phyloP scores from a whole-genome alignment of 2,329 filamentous ascomycete genomes.

The Penicillium sp. region DNA sequence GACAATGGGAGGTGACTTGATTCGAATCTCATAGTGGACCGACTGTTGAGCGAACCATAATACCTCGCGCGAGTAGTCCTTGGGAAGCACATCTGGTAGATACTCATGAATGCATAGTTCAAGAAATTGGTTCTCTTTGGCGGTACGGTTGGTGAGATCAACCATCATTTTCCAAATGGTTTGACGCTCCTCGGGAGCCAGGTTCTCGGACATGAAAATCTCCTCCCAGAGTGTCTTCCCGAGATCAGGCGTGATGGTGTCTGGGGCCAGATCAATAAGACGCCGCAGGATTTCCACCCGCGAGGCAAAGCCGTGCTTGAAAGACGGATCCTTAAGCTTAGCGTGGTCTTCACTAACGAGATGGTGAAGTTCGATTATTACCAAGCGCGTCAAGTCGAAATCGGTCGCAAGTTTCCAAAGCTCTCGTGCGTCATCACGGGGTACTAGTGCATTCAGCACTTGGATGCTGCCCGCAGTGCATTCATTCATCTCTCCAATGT shows the following conservation, averaged over 20 bases:
- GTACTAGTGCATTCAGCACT: conserved; percentile 54
- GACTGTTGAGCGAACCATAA: conserved; percentile 46
- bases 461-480: conserved; percentile 73
- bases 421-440: conserved; percentile 49
- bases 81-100: conserved; percentile 41
- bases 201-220: conserved; percentile 65
- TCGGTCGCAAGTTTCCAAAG: conserved; percentile 59
- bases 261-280: conserved; percentile 62
- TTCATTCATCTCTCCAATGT: conserved; percentile 63
- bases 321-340: conserved; percentile 41
- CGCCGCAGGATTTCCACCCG: conserved; percentile 58
- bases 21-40: conserved; percentile 54
- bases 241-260: conserved; percentile 61
- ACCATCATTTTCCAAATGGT: conserved; percentile 69
- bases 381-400: conserved; percentile 61
- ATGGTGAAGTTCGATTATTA: conserved; percentile 65
- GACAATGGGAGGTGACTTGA: conserved; percentile 52
- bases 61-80: conserved; percentile 40
- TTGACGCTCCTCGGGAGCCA: conserved; percentile 61
- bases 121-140: conserved; percentile 41
- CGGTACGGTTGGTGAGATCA: conserved; percentile 30
- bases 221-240: conserved; percentile 69
- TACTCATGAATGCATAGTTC: conserved; percentile 47
- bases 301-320: conserved; percentile 51
- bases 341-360: conserved; percentile 48